These are phyloP conservation scores for Aphanocladium album DNA, from an alignment of 2,329 filamentous ascomycete genomes.

Conservation along the genomic window DNA sequence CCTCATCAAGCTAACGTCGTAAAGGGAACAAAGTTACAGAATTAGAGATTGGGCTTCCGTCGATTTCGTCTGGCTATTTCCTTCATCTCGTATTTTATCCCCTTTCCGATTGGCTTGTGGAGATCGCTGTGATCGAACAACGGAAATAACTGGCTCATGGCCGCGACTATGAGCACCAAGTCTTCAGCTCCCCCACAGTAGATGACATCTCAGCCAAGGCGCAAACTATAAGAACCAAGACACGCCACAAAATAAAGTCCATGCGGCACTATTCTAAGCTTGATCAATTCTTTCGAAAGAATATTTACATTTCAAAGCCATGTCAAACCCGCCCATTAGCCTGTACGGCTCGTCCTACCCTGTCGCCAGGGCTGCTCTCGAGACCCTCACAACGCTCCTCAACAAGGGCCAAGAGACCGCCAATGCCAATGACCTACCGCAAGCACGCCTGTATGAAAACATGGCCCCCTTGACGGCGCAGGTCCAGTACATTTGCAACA, in stretches of 20 bases:
- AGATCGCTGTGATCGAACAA: too few species aligned
- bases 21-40: too few species aligned
- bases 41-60: too few species aligned
- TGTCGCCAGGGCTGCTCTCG: slow-evolving; percentile 2
- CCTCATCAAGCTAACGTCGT: too few species aligned
- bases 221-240: not conserved
- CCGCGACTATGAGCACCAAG: not conserved
- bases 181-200: not conserved
- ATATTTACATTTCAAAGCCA: not conserved
- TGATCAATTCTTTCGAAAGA: not conserved
- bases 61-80: too few species aligned
- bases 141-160: not conserved
- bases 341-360: slow-evolving; percentile 4
- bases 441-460: slow-evolving; percentile 19
- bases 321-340: not conserved
- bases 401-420: not conserved
- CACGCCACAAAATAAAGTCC: not conserved
- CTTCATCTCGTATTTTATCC: not conserved
- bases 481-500: slow-evolving; percentile 19
- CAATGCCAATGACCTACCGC: not conserved
- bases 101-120: not conserved
- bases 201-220: not conserved
- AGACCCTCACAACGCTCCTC: not conserved
- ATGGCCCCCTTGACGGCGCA: slow-evolving; percentile 26
- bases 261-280: not conserved